A percentile compares a stretch with the other conserved stretches of the same genome.
Evolutionary conservation across 2,329 filamentous ascomycete genomes (phyloP).

Genomic region (Coniochaeta hoffmannii): DNA sequence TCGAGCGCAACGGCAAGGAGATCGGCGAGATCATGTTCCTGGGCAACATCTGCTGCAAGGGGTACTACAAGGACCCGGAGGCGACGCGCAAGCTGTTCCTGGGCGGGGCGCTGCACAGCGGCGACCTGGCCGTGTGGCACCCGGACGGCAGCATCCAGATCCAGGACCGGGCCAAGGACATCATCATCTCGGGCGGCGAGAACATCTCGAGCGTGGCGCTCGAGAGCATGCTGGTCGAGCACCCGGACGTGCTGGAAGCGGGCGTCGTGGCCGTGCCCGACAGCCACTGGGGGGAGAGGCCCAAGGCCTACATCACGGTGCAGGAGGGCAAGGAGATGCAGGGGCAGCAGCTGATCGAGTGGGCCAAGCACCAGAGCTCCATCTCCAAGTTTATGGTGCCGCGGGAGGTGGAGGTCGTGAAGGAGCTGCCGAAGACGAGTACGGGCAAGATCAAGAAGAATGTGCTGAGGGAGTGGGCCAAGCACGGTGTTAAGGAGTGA

Average conservation of each 20-base stretch:
- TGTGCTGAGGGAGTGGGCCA: conserved; percentile 79
- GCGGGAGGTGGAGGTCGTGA: conserved; percentile 66
- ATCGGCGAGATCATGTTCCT: conserved; percentile 60
- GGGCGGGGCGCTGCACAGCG: conserved; percentile 80
- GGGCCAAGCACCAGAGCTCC: conserved; percentile 72
- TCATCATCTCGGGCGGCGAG: conserved; percentile 95
- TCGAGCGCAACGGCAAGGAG: too few relatives aligned
- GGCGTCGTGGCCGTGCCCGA: conserved; percentile 85
- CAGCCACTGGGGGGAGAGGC: conserved; percentile 90
- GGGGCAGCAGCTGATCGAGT: conserved; percentile 68
- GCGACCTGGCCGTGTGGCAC: conserved; percentile 91
- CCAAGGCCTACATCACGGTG: conserved; percentile 85
- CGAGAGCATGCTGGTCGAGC: conserved; percentile 80
- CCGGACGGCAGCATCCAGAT: conserved; percentile 88
- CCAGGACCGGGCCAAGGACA: conserved; percentile 89
- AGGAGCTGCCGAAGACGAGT: conserved; percentile 89
- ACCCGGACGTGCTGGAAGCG: conserved; percentile 84
- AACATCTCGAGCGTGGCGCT: conserved; percentile 94
- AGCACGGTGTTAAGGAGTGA: conserved; percentile 21
- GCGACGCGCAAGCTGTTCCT: conserved; percentile 83
- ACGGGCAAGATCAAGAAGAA: conserved; percentile 98
- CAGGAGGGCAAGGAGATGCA: conserved; percentile 55
- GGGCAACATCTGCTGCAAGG: conserved; percentile 87
- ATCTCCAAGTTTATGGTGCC: conserved; percentile 91
- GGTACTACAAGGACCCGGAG: conserved; percentile 83